Conservation (phyloP, 208 protist genomes). For the Crithidia brevicula region DNA sequence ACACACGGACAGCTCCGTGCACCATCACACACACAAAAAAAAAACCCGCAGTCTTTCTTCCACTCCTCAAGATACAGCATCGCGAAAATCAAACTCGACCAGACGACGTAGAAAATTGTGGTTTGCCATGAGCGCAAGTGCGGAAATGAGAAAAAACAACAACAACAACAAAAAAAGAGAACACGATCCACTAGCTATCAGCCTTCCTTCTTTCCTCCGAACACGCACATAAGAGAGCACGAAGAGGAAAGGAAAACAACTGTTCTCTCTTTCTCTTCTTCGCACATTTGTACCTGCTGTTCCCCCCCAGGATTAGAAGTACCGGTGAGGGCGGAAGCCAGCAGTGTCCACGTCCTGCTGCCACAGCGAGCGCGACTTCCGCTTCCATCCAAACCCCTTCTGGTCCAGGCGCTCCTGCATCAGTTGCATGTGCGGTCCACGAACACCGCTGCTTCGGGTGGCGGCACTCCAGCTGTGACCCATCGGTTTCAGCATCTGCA, state of each 20-base stretch:
- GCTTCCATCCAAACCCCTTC: constrained; percentile 90
- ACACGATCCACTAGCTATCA: background rate
- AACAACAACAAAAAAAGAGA: background rate
- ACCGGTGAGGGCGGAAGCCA: constrained; percentile 84
- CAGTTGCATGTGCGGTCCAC: constrained; percentile 72
- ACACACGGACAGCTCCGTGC: no score
- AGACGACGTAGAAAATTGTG: no score
- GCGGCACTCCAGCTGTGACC: constrained; percentile 56
- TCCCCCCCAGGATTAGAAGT: constrained; percentile 52
- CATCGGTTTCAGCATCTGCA: constrained; percentile 88
- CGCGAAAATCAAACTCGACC: no score
- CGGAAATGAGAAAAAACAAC: no score
- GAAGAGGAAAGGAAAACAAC: constrained; percentile 10
- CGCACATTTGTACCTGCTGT: background rate
- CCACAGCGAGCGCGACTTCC: constrained; percentile 85
- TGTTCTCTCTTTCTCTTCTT: constrained; percentile 9
- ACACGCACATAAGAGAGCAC: background rate
- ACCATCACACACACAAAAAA: no score
- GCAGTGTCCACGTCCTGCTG: constrained; percentile 85
- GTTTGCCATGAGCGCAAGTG: no score
- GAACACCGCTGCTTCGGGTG: constrained; percentile 64
- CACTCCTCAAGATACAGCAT: no score
- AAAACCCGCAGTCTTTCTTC: no score
- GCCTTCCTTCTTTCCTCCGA: no score
- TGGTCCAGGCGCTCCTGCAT: constrained; percentile 84